Base-by-base conservation (phyloP, 2,329 filamentous ascomycete species). In the Eurotiales sp. region DNA sequence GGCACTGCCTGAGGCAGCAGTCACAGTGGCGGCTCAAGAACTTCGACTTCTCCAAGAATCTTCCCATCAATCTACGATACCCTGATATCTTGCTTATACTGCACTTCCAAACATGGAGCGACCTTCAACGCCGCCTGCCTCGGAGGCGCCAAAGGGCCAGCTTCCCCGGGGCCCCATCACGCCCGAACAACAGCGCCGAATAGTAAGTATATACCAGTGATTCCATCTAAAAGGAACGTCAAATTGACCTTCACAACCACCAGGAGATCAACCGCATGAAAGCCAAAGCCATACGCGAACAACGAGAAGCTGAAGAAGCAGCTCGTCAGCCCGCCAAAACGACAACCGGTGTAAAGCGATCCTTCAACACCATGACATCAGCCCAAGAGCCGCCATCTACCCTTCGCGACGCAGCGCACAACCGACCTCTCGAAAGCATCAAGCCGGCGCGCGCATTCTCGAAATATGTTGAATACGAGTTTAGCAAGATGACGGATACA, bases 391-490 rank as follows among this genome's bases (percentile, higher is more conserved):
- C n/a, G n/a, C n/a, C 81, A 1, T 71, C 78, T 11, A 88, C 79
- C 27, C 81, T 82, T 62, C 85, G 89, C 61, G 86, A 93, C 77
- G 87, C 83, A 4, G 73, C 66, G 7, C 63, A 67, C 5, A 59
- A 61, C 27, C 66, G 70, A 8, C 72, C 72, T 6, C 63, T 72
- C 27, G 69, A 77, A 41, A 67, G 73, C 4, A 84, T 95, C 45
- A 84, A 84, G 50, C 86, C 92, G 0, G 88, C 89, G 34, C 82
- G 85, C 63, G 96, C 95, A 64, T 96, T 97, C 60, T 84, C 88
- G 55, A 92, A 93, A 68, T 97, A 87, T 66, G 91, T 99, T 64
- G 93, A 99, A 65, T 97, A 96, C 73, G 93, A 99, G 69, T 93
- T 99, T 72, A 92, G 88, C 66, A 87, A 92, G 72, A 97, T 99